Conservation (phyloP, 345 rosid species). For the Moricandia arvensis region DNA sequence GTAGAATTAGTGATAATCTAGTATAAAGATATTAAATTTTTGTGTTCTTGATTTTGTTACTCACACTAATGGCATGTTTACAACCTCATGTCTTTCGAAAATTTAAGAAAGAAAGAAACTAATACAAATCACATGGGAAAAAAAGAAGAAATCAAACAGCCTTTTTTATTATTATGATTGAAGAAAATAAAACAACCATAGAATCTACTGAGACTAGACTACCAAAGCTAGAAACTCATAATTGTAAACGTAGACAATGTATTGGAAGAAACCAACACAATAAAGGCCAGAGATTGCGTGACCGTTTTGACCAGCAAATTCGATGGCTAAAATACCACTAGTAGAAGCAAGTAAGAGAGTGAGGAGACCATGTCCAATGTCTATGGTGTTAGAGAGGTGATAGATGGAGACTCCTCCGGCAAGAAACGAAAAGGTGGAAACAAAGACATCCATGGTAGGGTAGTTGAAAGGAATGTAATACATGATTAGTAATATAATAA, state of each 20-base stretch:
- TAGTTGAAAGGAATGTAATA: conserved; percentile 2
- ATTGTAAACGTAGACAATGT: conserved; percentile 3
- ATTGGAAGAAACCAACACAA: not conserved
- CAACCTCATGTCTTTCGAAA: not conserved
- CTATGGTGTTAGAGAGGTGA: conserved; percentile 6
- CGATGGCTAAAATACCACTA: not conserved
- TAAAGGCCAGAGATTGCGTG: not conserved
- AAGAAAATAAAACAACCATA: not conserved
- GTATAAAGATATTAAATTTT: no score
- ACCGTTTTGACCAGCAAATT: not conserved
- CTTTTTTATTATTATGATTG: not conserved
- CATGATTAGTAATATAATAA: not conserved
- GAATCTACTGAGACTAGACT: not conserved
- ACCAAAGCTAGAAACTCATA: not conserved
- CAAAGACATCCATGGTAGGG: not conserved
- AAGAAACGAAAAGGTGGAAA: not conserved
- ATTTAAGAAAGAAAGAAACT: not conserved
- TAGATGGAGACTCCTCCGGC: conserved; percentile 11
- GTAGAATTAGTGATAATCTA: not conserved
- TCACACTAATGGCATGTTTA: not conserved
- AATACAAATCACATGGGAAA: not conserved
- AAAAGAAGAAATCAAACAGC: not conserved
- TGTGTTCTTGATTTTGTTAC: no score
- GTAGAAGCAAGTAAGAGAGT: not conserved
- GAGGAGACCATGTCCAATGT: conserved; percentile 14